Evolutionary conservation across 1,139 yeast species (phyloP), one percentile per base, ranked within the genome.

Genomic region (Diutina catenulata): DNA sequence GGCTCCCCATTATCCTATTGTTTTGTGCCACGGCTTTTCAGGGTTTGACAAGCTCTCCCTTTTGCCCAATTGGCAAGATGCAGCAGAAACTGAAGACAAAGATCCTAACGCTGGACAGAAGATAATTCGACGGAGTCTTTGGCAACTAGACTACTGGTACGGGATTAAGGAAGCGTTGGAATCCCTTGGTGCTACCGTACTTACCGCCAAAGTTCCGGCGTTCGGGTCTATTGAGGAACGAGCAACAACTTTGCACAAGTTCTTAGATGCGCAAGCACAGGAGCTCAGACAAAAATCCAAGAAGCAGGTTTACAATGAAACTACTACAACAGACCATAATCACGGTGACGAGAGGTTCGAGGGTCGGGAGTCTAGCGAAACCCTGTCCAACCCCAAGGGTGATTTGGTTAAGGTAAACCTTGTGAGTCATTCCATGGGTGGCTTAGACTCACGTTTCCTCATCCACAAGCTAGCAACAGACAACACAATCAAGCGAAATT

Each of bases 341-440:
- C 13, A n/a, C 5, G 18, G 21, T 8, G 3, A 5, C 8, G 26
- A 31, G 8, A 14, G 14, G 14, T 31, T 31, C 10, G 21, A 31
- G 25, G 35, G 35, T 13, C 20, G 35, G 23, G 35, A 31, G 18
- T 31, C 35, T 6, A 24, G 25, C 8, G 43, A 44, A 3, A 36
- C 41, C 11, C 41, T 44, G 3, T 15, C 25, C 11, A 21, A n/a
- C 7, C 24, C 37, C 13, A 55, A 60, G 27, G 64, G 62, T 36
- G 35, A 31, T 21, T 31, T 31, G 19, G 51, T 67, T 22, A 74
- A 75, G 43, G 60, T 87, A 13, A 87, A 87, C 51, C 56, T 87
- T 28, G 66, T 87, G 16, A 93, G 94, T n/a, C 96, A 87, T 52
- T 84, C 95, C 0, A 86, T 87, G 95, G 96, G 96, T 7, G 96